A percentile compares a stretch with the other conserved stretches of the same genome.
Evolutionary conservation across 257 asterid genomes (phyloP).

Genomic region (Orobanche coerulescens): DNA sequence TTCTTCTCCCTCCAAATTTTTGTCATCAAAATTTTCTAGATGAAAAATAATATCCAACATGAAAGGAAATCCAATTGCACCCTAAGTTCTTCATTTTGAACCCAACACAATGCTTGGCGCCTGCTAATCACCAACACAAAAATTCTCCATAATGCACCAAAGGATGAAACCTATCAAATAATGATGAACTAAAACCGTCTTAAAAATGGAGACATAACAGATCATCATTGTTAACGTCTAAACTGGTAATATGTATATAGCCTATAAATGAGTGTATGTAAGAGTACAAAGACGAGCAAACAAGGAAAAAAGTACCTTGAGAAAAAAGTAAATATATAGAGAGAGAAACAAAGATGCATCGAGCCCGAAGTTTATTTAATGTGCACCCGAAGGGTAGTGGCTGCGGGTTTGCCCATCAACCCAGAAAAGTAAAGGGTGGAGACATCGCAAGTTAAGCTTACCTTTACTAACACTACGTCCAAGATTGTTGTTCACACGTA

Average conservation of each 20-base stretch:
- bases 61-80: not conserved
- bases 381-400: not conserved
- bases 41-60: not conserved
- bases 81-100: not conserved
- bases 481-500: conserved; percentile 95
- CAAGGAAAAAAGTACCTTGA: not conserved
- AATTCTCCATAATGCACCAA: conserved; percentile 1
- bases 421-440: not conserved
- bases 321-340: conserved; percentile 1
- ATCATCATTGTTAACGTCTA: not conserved
- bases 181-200: not conserved
- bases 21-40: not conserved
- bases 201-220: not conserved
- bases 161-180: conserved; percentile 1
- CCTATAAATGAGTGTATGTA: not conserved
- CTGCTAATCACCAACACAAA: not conserved
- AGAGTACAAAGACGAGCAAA: conserved; percentile 2
- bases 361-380: not conserved
- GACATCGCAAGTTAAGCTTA: conserved; percentile 20
- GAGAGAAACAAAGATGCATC: conserved; percentile 1
- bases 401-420: not conserved
- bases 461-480: conserved; percentile 99
- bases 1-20: not conserved
- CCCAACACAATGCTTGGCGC: not conserved
- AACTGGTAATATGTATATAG: not conserved